Conservation (phyloP, 441 rosid genomes). For the Adansonia madagascariensis region DNA sequence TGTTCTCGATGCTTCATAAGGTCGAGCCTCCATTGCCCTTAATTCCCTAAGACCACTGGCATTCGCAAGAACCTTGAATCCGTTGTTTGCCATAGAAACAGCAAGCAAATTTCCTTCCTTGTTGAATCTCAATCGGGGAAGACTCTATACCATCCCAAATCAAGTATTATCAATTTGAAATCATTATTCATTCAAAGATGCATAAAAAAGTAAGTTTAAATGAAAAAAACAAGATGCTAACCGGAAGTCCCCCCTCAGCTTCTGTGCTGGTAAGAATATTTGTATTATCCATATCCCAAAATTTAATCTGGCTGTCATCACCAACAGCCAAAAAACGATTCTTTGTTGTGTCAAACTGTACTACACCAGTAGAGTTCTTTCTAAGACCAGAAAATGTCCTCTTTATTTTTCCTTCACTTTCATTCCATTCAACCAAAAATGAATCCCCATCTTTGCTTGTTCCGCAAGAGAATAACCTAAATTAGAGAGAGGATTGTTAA, state of each 20-base stretch:
- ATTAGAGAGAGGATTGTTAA: slow-evolving; percentile 18
- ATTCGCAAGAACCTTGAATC: slow-evolving; percentile 51
- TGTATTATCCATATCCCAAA: slow-evolving; percentile 44
- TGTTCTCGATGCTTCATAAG: slow-evolving; percentile 43
- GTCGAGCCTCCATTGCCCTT: slow-evolving; percentile 35
- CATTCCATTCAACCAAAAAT: slow-evolving; percentile 48
- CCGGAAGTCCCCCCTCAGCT: slow-evolving; percentile 48
- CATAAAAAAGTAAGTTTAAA: slow-evolving; percentile 11
- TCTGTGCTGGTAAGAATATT: slow-evolving; percentile 36
- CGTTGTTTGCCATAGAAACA: slow-evolving; percentile 50
- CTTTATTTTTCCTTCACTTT: slow-evolving; percentile 48
- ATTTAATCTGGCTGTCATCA: slow-evolving; percentile 38
- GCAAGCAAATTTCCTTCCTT: slow-evolving; percentile 53
- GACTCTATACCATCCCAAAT: slow-evolving; percentile 39
- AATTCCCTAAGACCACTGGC: slow-evolving; percentile 42
- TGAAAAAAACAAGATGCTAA: slow-evolving; percentile 31
- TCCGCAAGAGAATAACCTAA: slow-evolving; percentile 47
- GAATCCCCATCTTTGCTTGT: slow-evolving; percentile 50
- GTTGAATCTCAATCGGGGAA: slow-evolving; percentile 54
- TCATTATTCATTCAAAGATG: slow-evolving; percentile 8
- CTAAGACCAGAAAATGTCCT: slow-evolving; percentile 42
- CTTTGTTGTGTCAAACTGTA: slow-evolving; percentile 43
- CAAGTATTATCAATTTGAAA: slow-evolving; percentile 19
- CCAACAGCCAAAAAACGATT: slow-evolving; percentile 44
- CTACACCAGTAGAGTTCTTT: slow-evolving; percentile 38